phyloP scores from a whole-genome alignment of 345 rosid species.

The Populus pruinosa region DNA sequence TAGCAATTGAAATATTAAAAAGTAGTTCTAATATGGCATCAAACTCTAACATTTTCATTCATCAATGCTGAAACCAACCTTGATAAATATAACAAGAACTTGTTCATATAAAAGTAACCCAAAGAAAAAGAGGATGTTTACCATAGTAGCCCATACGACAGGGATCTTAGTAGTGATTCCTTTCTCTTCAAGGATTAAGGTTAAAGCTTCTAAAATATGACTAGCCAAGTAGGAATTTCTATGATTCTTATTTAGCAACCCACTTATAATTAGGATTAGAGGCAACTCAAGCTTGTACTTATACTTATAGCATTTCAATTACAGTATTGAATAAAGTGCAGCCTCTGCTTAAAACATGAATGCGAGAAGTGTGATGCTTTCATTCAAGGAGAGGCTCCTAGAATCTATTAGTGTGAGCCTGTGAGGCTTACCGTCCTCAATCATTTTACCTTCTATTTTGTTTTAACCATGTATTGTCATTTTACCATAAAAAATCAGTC shows the following conservation, averaged over 20 bases:
- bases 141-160: background rate
- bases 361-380: background rate
- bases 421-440: background rate
- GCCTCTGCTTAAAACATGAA: background rate
- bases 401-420: background rate
- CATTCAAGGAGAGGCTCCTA: background rate
- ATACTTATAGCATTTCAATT: background rate
- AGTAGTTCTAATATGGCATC: background rate
- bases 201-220: background rate
- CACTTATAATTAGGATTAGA: background rate
- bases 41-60: background rate
- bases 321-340: background rate
- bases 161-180: background rate
- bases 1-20: background rate
- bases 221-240: background rate
- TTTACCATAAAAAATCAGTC: background rate
- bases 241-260: background rate
- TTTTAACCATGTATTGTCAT: background rate
- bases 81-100: background rate
- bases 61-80: background rate
- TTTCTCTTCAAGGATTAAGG: background rate
- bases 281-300: background rate
- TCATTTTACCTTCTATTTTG: background rate
- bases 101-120: background rate
- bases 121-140: background rate